phyloP scores from a whole-genome alignment of 352 stramenopile species.

The Globisporangium apiculatum region DNA sequence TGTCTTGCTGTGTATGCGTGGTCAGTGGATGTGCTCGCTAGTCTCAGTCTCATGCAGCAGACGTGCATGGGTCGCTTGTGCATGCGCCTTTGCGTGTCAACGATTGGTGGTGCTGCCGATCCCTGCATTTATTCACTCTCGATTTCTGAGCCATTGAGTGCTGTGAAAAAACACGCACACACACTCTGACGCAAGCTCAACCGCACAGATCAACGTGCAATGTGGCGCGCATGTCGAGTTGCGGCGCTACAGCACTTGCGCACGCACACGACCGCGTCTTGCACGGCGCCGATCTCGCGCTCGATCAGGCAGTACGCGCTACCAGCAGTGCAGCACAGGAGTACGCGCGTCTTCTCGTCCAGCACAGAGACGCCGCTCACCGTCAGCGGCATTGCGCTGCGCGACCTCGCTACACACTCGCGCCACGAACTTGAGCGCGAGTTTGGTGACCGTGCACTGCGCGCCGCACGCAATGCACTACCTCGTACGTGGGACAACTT shows the following conservation, averaged over 20 bases:
- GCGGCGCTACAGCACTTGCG: constrained; percentile 6
- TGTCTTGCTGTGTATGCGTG: no score
- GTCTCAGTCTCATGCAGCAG: no score
- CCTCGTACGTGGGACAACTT: constrained; percentile 21
- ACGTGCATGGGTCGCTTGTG: no score
- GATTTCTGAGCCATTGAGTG: no score
- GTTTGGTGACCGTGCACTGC: constrained; percentile 18
- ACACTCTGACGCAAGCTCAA: not conserved
- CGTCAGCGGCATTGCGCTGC: constrained; percentile 20
- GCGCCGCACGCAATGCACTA: constrained; percentile 20
- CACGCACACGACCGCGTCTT: not conserved
- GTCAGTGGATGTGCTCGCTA: no score
- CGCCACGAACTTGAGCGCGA: constrained; percentile 20
- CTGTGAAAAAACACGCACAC: no score
- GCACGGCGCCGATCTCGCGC: not conserved
- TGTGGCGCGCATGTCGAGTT: constrained; percentile 9
- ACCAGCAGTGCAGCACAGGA: not conserved
- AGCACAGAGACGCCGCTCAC: not conserved
- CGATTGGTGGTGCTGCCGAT: no score
- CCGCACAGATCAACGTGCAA: not conserved
- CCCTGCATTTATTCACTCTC: no score
- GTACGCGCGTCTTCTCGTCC: constrained; percentile 1
- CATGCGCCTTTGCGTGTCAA: no score
- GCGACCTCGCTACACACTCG: constrained; percentile 21
- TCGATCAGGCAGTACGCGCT: not conserved